phyloP scores from a whole-genome alignment of 2,329 filamentous ascomycete species.

The Pseudofabraea citricarpa region DNA sequence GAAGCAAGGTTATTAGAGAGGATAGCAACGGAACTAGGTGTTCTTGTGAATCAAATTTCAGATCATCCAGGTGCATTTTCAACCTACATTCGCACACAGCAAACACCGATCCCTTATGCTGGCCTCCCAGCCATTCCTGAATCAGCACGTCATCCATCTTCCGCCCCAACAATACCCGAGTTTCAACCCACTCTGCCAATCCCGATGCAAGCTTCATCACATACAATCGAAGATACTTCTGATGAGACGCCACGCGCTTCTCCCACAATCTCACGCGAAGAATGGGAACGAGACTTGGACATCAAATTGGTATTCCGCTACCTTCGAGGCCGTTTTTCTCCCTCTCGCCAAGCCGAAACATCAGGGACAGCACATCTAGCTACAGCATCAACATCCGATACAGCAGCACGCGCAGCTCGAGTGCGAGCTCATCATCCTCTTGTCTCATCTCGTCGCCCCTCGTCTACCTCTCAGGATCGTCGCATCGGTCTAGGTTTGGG shows the following conservation, averaged over 20 bases:
- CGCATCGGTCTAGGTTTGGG: conserved; percentile 38
- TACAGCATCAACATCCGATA: conserved; percentile 53
- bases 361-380: conserved; percentile 41
- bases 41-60: conserved; percentile 76
- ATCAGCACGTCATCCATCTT: conserved; percentile 26
- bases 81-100: conserved; percentile 65
- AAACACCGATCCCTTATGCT: conserved; percentile 68
- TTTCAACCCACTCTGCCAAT: conserved; percentile 13
- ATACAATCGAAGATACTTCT: conserved; percentile 5
- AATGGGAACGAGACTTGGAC: conserved; percentile 91
- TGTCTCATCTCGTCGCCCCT: conserved; percentile 56
- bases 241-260: conserved; percentile 20
- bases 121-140: conserved; percentile 66
- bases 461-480: conserved; percentile 45
- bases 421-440: conserved; percentile 88
- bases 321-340: conserved; percentile 67
- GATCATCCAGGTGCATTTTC: conserved; percentile 87
- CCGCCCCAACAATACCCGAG: not conserved
- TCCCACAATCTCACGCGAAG: conserved; percentile 25
- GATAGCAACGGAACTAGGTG: conserved; percentile 80
- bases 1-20: conserved; percentile 75
- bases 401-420: conserved; percentile 72
- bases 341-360: conserved; percentile 19
- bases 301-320: conserved; percentile 90
- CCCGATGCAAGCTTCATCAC: conserved; percentile 12